Base-by-base conservation (phyloP, 2,329 filamentous ascomycete species). In the Penicillium palitans region DNA sequence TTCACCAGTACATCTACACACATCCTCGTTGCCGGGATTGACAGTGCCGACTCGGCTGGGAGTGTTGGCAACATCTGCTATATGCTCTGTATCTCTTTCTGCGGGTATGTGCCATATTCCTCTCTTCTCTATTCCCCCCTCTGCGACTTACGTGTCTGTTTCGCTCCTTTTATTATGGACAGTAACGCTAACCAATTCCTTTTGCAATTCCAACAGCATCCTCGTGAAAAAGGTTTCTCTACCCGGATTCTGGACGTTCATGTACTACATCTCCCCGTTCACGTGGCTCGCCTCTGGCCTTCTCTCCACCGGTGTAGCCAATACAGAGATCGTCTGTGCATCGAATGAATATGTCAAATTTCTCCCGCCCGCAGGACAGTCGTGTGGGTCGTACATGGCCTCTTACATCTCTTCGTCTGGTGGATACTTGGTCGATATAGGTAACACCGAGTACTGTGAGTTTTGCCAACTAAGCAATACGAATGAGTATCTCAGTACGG, bases 1-100 rank as follows among this genome's bases (percentile, higher is more conserved):
- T 91, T 87, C 71, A 83, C 87, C 31, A 84, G 81, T 27, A 85
- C 88, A 0, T 90, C 91, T 64, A 85, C 87, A 0, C 84, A 89
- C 62, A 85, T 91, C 82, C 81, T 84, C 27, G 88, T 91, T 56
- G 84, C 86, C 4, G 49, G 51, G 0, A 52, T 61, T 2, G 56
- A 59, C 3, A 50, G 19, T 13, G 47, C 1, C 1, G 81, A 87
- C 9, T 39, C 37, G 17, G 37, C 37, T 19, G 37, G 37, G 4
- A 39, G 37, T 39, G 37, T 39, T 5, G 37, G 37, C 8, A 39
- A 39, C 39, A 21, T 40, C 39, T 40, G 39, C n/a, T 40, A 40
- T 12, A 40, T 40, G 37, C 37, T 40, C 4, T 40, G n/a, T 19
- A 40, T 40, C 17, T 19, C 37, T 6, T 40, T 40, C 6, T 40